Percentiles rank a stretch among this genome's conserved stretches.
Evolutionary conservation across 208 protist species (phyloP).

Genomic region (Wallacemonas sp.): DNA sequence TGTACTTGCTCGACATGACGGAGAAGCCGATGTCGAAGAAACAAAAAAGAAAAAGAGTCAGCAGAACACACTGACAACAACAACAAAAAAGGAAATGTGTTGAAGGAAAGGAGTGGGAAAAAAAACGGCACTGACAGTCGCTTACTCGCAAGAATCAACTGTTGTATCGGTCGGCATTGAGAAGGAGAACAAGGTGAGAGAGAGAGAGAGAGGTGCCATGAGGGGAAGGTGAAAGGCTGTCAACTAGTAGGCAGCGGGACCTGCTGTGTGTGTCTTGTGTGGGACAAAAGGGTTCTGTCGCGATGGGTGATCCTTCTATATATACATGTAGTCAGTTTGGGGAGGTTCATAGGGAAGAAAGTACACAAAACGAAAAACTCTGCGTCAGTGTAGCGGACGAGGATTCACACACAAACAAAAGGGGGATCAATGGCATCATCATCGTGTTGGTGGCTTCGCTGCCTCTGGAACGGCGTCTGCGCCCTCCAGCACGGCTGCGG

Average conservation of each 20-base stretch:
- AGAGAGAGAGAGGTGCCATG: neutral
- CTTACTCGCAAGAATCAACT: no score
- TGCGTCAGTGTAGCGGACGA: no score
- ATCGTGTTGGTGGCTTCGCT: neutral
- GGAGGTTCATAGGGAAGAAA: no score
- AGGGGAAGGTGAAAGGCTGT: neutral
- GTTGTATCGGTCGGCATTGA: neutral
- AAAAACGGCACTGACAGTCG: no score
- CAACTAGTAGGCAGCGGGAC: neutral
- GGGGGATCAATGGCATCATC: no score
- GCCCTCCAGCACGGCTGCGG: neutral
- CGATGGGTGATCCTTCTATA: no score
- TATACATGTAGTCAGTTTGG: no score
- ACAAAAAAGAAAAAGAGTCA: conserved; percentile 7
- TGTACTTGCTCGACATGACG: conserved; percentile 30
- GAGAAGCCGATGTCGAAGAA: neutral
- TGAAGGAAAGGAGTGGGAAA: neutral
- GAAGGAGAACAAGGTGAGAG: neutral
- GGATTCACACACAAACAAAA: no score
- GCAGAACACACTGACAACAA: no score
- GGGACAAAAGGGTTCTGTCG: neutral
- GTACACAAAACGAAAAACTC: no score
- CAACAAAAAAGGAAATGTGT: no score
- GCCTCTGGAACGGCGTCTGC: neutral
- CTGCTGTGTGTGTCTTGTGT: no score